A percentile compares a stretch with the other conserved stretches of the same genome.
These are phyloP conservation scores for Thielaviopsis ethacetica DNA, from an alignment of 2,329 filamentous ascomycete genomes.

Conservation along the genomic window DNA sequence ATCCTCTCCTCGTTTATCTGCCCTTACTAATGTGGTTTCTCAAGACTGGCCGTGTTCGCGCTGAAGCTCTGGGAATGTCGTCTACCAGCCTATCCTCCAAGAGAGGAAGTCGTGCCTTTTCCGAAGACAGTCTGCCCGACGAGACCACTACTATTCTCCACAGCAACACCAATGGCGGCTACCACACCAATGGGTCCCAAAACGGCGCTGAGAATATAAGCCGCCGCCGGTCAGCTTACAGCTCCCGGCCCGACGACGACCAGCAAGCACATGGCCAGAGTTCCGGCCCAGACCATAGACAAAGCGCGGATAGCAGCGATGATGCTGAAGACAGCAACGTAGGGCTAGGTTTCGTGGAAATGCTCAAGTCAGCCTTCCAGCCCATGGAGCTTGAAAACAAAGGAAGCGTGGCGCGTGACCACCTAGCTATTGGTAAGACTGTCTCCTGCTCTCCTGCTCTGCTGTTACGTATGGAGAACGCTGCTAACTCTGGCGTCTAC, in stretches of 20 bases:
- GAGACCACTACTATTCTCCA: constrained; percentile 11
- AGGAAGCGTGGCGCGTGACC: constrained; percentile 67
- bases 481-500: constrained; percentile 1
- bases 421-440: constrained; percentile 55
- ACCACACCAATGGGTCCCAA: constrained; percentile 7
- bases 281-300: no score
- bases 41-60: constrained; percentile 5
- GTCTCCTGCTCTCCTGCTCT: no score
- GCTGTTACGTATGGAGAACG: no score
- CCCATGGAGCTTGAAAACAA: constrained; percentile 72
- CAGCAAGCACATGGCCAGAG: background rate
- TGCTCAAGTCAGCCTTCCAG: constrained; percentile 22
- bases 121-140: constrained; percentile 2
- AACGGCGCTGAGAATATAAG: background rate
- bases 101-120: background rate
- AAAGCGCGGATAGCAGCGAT: background rate
- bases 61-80: constrained; percentile 4
- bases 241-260: background rate
- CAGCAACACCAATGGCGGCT: constrained; percentile 3
- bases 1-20: background rate
- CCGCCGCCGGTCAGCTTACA: background rate
- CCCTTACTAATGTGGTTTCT: background rate
- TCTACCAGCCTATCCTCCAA: background rate
- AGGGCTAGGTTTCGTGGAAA: constrained; percentile 1
- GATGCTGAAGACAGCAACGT: background rate